Percentiles rank a stretch among this genome's conserved stretches.
Conservation (phyloP, 768 basidiomycete genomes). For the Amanita pseudoporphyria region DNA sequence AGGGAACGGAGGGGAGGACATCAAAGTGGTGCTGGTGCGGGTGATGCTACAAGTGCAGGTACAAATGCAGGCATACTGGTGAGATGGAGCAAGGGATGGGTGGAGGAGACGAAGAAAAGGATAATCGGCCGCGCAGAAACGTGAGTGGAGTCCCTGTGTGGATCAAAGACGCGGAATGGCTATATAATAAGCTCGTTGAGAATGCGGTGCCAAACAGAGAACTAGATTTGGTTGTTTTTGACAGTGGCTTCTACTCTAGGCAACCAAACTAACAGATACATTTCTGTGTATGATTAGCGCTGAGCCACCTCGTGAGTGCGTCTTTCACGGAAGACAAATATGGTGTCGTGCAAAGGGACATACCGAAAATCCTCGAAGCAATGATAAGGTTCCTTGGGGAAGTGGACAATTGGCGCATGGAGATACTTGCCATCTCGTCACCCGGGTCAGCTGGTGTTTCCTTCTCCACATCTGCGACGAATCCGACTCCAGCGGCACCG, state of each 20-base stretch:
- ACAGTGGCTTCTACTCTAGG: slow-evolving; percentile 33
- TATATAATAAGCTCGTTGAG: slow-evolving; percentile 43
- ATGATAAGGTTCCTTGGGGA: slow-evolving; percentile 56
- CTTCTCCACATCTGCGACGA: not conserved
- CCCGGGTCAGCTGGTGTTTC: slow-evolving; percentile 13
- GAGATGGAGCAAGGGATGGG: not conserved
- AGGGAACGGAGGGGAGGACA: slow-evolving; percentile 11
- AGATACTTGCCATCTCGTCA: slow-evolving; percentile 40
- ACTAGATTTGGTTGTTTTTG: slow-evolving; percentile 49
- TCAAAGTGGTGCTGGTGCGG: slow-evolving; percentile 20
- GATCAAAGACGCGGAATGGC: slow-evolving; percentile 26
- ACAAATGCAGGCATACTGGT: not conserved
- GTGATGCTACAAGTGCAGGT: slow-evolving; percentile 7
- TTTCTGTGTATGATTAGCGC: slow-evolving; percentile 37
- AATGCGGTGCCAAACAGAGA: slow-evolving; percentile 49
- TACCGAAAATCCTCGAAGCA: slow-evolving; percentile 73
- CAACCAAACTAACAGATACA: not conserved
- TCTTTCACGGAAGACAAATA: slow-evolving; percentile 76
- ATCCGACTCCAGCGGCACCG: not conserved
- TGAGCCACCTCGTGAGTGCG: slow-evolving; percentile 57
- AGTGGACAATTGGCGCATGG: slow-evolving; percentile 53
- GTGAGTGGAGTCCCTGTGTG: not conserved
- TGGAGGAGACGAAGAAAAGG: not conserved
- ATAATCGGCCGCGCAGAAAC: not conserved
- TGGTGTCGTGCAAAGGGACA: slow-evolving; percentile 79